Evolutionary conservation across 208 protist genomes (phyloP).

Genomic region (Acanthamoeba lenticulata): DNA sequence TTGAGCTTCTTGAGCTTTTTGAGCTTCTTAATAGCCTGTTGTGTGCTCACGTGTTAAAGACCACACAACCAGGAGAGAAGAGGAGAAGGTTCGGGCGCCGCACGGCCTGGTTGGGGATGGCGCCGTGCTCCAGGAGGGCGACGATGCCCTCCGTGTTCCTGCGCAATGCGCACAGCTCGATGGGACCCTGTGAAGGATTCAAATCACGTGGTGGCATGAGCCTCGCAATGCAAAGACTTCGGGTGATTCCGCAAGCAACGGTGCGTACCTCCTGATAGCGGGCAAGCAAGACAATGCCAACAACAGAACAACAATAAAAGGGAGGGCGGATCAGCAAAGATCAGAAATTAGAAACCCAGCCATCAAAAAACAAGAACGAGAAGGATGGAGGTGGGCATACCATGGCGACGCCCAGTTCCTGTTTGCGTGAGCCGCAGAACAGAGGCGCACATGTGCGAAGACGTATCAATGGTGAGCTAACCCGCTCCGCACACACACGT

Average conservation of each 20-base stretch:
- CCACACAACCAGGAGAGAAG: not conserved
- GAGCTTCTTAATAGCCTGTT: constrained; percentile 7
- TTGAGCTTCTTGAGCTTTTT: constrained; percentile 40
- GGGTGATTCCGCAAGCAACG: no score
- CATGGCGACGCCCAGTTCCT: not conserved
- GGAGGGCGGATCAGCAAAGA: no score
- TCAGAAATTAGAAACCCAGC: not conserved
- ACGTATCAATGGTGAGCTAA: not conserved
- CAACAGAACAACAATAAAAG: no score
- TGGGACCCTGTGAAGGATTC: not conserved
- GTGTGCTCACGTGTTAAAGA: not conserved
- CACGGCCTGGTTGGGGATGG: not conserved
- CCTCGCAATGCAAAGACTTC: no score
- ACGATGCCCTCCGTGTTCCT: constrained; percentile 10
- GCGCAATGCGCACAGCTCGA: not conserved
- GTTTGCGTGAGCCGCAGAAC: not conserved
- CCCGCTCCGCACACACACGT: not conserved
- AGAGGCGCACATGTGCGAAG: not conserved
- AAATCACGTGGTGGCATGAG: not conserved
- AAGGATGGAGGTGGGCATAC: not conserved
- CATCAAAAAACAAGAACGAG: not conserved
- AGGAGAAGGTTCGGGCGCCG: not conserved
- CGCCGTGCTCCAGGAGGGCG: constrained; percentile 20
- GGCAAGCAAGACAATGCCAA: no score
- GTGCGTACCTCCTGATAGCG: no score